These are phyloP conservation scores for Penicillium crustosum DNA, from an alignment of 2,329 filamentous ascomycete species.

Conservation along the genomic window DNA sequence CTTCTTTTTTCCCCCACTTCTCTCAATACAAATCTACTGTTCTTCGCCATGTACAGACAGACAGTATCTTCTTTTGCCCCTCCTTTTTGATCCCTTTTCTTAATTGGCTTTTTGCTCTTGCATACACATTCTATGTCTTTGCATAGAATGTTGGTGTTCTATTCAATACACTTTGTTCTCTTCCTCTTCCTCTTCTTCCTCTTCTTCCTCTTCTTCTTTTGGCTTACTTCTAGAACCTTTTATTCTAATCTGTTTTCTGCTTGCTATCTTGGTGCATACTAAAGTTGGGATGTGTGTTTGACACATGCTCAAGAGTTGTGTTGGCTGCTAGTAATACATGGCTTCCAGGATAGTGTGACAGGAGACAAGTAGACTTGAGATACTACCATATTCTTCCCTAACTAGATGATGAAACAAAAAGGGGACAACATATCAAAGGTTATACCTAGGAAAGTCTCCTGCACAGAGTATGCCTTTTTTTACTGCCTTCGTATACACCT, in stretches of 20 bases:
- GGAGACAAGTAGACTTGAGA: neutral
- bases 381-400: neutral
- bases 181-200: neutral
- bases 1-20: conserved; percentile 6
- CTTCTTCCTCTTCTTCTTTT: neutral
- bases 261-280: neutral
- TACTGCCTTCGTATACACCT: too few species aligned
- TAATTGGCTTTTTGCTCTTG: conserved; percentile 1
- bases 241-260: neutral
- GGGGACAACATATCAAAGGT: neutral
- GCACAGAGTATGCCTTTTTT: too few species aligned
- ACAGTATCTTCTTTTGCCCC: neutral
- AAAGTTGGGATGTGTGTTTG: neutral
- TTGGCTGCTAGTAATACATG: neutral
- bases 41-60: conserved; percentile 15
- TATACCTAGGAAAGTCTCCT: too few species aligned
- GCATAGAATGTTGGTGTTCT: conserved; percentile 7
- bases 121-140: conserved; percentile 4
- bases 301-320: neutral
- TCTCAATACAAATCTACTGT: conserved; percentile 6
- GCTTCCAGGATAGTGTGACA: neutral
- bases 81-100: neutral
- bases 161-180: neutral
- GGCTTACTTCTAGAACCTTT: neutral
- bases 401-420: neutral